These are phyloP conservation scores for Tolypocladium tropicale DNA, from an alignment of 2,329 filamentous ascomycete genomes.

Conservation along the genomic window DNA sequence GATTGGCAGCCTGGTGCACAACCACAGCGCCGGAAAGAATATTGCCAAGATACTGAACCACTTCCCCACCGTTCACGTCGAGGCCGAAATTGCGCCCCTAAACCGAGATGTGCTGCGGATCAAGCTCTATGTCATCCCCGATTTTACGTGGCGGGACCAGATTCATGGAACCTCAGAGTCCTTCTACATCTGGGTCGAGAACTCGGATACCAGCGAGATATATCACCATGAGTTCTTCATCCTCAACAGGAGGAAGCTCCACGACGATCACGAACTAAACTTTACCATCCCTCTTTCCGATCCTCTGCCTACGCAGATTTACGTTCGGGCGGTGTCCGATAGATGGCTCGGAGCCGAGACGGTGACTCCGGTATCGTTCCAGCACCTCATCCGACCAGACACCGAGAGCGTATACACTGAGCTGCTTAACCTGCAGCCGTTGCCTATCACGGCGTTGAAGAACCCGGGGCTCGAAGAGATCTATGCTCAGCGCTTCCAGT, in stretches of 20 bases:
- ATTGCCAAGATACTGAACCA: slow-evolving; percentile 75
- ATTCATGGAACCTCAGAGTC: slow-evolving; percentile 91
- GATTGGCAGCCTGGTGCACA: slow-evolving; percentile 85
- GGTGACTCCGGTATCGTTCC: slow-evolving; percentile 89
- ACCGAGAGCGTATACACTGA: slow-evolving; percentile 97
- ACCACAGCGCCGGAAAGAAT: slow-evolving; percentile 73
- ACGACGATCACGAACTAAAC: slow-evolving; percentile 94
- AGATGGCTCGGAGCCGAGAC: slow-evolving; percentile 95
- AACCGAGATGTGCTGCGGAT: slow-evolving; percentile 94
- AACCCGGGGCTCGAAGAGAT: slow-evolving; percentile 81
- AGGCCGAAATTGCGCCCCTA: slow-evolving; percentile 88
- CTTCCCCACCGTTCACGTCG: slow-evolving; percentile 84
- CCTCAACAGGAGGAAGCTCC: slow-evolving; percentile 75
- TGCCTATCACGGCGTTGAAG: slow-evolving; percentile 78
- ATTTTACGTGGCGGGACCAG: slow-evolving; percentile 90
- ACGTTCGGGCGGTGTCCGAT: slow-evolving; percentile 88
- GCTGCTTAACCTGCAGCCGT: slow-evolving; percentile 78
- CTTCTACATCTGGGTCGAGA: slow-evolving; percentile 98
- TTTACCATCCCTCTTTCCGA: slow-evolving; percentile 95
- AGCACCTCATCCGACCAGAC: slow-evolving; percentile 93
- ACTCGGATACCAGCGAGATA: slow-evolving; percentile 93
- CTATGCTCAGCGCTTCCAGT: slow-evolving; percentile 82
- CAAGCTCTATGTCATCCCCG: slow-evolving; percentile 72
- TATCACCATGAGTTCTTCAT: slow-evolving; percentile 98
- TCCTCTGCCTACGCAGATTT: slow-evolving; percentile 89